Conservation (phyloP, 2,329 filamentous ascomycete genomes). For the Beauveria caledonica region DNA sequence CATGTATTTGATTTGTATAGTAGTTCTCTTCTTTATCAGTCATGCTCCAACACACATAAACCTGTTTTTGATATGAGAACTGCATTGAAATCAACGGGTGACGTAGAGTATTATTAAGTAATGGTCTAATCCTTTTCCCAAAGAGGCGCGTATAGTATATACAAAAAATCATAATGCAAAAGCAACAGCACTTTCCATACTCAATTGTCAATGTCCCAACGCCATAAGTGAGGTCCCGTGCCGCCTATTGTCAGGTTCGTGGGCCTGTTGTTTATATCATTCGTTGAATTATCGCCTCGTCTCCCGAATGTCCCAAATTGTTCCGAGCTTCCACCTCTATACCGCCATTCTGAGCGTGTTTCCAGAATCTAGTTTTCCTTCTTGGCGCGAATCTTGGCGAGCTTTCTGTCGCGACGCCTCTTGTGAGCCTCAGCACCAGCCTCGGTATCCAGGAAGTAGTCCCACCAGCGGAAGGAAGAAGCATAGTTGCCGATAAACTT, state of each 20-base stretch:
- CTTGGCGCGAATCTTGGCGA: conserved; percentile 55
- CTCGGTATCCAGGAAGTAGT: conserved; percentile 89
- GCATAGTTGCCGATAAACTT: conserved; percentile 98
- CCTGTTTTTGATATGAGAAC: not conserved
- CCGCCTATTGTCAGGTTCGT: not conserved
- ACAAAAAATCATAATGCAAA: conserved; percentile 9
- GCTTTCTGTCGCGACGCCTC: conserved; percentile 71
- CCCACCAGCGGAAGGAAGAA: conserved; percentile 99
- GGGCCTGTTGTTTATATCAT: conserved; percentile 4
- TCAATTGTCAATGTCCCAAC: conserved; percentile 10
- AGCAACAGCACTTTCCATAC: conserved; percentile 6
- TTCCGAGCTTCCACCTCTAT: not conserved
- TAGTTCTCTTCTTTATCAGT: not conserved
- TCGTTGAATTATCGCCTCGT: conserved; percentile 1
- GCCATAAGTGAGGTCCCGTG: conserved; percentile 4
- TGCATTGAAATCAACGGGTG: not conserved
- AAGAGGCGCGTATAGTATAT: conserved; percentile 5
- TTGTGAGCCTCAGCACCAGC: conserved; percentile 80
- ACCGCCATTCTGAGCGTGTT: not conserved
- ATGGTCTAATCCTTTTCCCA: not conserved
- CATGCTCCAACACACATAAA: not conserved
- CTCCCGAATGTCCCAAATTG: not conserved
- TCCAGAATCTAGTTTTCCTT: conserved; percentile 50
- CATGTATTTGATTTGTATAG: not conserved
- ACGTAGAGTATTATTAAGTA: conserved; percentile 9